These are phyloP conservation scores for Microbotryum intermedium DNA, from an alignment of 1,284 basidiomycete species.

Conservation along the genomic window DNA sequence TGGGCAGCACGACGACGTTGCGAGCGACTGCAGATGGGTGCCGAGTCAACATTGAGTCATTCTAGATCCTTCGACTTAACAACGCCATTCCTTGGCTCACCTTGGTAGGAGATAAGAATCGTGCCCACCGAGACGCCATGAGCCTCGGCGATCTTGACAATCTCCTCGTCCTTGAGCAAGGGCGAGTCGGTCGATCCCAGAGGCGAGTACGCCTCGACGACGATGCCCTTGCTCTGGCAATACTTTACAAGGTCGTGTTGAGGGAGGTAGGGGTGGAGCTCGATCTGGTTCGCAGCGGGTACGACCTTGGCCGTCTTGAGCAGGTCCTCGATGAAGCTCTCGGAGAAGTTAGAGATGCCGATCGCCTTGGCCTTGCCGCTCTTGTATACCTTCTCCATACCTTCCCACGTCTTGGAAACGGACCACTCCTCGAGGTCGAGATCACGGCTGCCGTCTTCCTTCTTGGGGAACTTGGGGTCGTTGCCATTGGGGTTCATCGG, in stretches of 20 bases:
- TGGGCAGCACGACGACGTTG: conserved; percentile 62
- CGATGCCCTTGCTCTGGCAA: conserved; percentile 59
- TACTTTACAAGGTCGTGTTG: conserved; percentile 62
- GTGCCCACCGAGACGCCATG: conserved; percentile 54
- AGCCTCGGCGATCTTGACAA: conserved; percentile 46
- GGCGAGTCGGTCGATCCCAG: conserved; percentile 68
- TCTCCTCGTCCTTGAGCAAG: conserved; percentile 58
- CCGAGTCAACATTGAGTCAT: neutral
- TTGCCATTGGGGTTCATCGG: conserved; percentile 64
- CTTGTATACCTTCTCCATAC: conserved; percentile 61
- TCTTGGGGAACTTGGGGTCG: conserved; percentile 58
- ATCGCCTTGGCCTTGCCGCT: conserved; percentile 70
- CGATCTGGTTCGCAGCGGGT: conserved; percentile 59
- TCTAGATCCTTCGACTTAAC: neutral
- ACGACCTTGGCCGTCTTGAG: conserved; percentile 54
- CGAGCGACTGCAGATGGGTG: conserved; percentile 46
- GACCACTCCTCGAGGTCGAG: conserved; percentile 41
- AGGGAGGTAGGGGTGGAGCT: conserved; percentile 39
- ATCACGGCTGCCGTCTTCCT: conserved; percentile 52
- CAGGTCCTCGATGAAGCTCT: conserved; percentile 15
- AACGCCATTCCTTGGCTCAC: neutral
- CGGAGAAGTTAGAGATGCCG: conserved; percentile 44
- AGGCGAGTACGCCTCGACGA: conserved; percentile 73
- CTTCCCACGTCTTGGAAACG: conserved; percentile 63
- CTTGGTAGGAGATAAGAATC: conserved; percentile 48